Evolutionary conservation across 192 early-diverging fungal species (phyloP).

Genomic region (Phycomyces blakesleeanus): DNA sequence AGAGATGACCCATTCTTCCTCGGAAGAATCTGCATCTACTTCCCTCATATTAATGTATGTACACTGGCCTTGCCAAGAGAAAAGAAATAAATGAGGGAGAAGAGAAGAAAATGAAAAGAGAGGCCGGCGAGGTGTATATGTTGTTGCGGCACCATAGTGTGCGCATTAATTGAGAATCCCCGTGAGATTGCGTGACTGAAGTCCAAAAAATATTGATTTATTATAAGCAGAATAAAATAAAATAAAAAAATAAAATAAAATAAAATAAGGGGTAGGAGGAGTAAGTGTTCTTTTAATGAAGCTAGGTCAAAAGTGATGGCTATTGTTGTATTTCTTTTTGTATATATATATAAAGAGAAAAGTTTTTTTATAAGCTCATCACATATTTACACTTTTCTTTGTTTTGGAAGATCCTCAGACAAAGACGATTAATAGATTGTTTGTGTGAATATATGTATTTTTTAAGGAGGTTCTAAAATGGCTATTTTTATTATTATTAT

Average conservation of each 20-base stretch:
- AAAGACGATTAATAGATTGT: no score
- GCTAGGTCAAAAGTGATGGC: no score
- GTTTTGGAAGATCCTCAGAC: no score
- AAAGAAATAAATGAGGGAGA: neutral
- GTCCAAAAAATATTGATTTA: neutral
- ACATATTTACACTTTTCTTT: no score
- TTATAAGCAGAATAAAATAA: neutral
- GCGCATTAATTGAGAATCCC: no score
- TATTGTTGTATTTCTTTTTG: no score
- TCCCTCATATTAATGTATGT: neutral
- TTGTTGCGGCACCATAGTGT: no score
- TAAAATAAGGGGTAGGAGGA: neutral
- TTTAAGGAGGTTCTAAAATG: neutral
- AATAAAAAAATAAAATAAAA: conserved; percentile 5
- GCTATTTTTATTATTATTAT: no score
- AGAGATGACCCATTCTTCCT: conserved; percentile 26
- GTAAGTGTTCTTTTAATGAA: neutral
- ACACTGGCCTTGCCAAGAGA: neutral
- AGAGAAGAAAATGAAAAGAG: neutral
- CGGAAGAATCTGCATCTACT: conserved; percentile 19
- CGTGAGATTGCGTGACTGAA: no score
- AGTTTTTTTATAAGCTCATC: no score
- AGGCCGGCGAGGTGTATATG: neutral
- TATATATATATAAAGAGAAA: no score
- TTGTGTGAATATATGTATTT: neutral